A percentile compares a stretch with the other conserved stretches of the same genome.
phyloP scores from a whole-genome alignment of 2,329 filamentous ascomycete species.

The Xylariaceae sp. region DNA sequence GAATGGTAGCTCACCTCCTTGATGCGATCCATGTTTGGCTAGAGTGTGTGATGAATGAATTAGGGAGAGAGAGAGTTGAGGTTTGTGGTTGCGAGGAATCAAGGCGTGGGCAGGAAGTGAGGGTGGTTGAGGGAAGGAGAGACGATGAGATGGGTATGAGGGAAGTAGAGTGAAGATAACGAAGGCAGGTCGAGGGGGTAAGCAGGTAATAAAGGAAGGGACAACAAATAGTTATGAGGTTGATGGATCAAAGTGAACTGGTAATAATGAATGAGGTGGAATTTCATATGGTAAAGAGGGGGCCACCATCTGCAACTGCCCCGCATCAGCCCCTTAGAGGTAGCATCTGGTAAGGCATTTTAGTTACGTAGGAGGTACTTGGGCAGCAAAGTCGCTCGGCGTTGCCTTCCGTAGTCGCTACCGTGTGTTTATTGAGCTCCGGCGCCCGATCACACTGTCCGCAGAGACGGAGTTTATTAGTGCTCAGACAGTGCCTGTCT shows the following conservation, averaged over 20 bases:
- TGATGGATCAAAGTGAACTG: slow-evolving; percentile 21
- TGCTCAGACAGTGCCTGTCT: background rate
- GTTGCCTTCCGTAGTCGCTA: background rate
- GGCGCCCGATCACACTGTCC: background rate
- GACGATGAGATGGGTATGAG: slow-evolving; percentile 18
- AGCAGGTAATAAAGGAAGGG: slow-evolving; percentile 27
- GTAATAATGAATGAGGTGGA: slow-evolving; percentile 27
- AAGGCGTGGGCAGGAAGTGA: slow-evolving; percentile 26
- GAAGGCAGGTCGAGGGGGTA: slow-evolving; percentile 21
- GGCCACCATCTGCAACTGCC: slow-evolving; percentile 27
- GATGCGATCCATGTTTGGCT: slow-evolving; percentile 71
- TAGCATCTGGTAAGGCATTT: background rate
- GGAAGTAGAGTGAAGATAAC: slow-evolving; percentile 13
- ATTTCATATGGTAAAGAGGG: slow-evolving; percentile 30
- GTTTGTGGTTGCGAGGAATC: slow-evolving; percentile 30
- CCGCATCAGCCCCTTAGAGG: slow-evolving; percentile 21
- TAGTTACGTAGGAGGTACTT: background rate
- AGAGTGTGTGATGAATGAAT: background rate
- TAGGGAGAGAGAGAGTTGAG: slow-evolving; percentile 14
- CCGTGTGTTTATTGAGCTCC: background rate
- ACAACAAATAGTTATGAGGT: slow-evolving; percentile 19
- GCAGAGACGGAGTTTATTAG: background rate
- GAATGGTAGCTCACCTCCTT: slow-evolving; percentile 65
- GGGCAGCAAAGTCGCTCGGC: background rate
- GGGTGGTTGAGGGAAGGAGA: slow-evolving; percentile 12